A percentile compares a stretch with the other conserved stretches of the same genome.
These are phyloP conservation scores for Scenedesmus sp. DNA, from an alignment of 163 green algal genomes.

Conservation along the genomic window DNA sequence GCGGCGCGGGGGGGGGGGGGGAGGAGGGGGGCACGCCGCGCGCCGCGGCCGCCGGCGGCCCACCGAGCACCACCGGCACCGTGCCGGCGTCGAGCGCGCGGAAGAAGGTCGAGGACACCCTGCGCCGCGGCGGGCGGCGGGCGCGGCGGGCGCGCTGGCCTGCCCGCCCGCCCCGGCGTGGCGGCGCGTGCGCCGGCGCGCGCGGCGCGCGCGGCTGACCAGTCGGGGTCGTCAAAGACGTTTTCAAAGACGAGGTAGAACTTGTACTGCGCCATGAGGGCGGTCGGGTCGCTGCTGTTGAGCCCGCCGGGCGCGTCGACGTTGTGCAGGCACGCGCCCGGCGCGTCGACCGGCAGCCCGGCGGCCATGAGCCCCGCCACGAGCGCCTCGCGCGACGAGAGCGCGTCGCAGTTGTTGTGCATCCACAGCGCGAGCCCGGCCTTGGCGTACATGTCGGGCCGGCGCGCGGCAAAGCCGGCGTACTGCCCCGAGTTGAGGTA, in stretches of 20 bases:
- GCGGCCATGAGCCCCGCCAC: background rate
- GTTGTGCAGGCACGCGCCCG: slow-evolving; percentile 32
- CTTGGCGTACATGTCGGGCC: slow-evolving; percentile 31
- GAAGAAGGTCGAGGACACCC: slow-evolving; percentile 44
- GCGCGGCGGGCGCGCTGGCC: background rate
- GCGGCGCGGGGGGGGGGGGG: too few relatives aligned
- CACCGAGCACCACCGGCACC: slow-evolving; percentile 36
- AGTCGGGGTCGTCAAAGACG: slow-evolving; percentile 38
- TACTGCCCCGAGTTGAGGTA: slow-evolving; percentile 29
- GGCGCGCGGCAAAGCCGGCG: background rate
- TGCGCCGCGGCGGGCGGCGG: background rate
- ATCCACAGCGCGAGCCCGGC: slow-evolving; percentile 33
- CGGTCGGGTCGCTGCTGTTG: background rate
- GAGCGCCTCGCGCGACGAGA: slow-evolving; percentile 8
- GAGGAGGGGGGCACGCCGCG: background rate
- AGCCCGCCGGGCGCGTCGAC: background rate
- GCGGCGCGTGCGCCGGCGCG: background rate
- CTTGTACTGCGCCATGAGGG: slow-evolving; percentile 40
- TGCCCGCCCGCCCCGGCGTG: background rate
- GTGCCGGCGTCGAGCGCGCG: slow-evolving; percentile 28
- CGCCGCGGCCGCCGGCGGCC: background rate
- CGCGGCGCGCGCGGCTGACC: background rate
- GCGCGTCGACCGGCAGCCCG: slow-evolving; percentile 24
- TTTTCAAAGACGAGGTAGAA: slow-evolving; percentile 47
- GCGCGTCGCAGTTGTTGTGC: slow-evolving; percentile 38